These are phyloP conservation scores for Sesbania bispinosa DNA, from an alignment of 306 rosid genomes.

Conservation along the genomic window DNA sequence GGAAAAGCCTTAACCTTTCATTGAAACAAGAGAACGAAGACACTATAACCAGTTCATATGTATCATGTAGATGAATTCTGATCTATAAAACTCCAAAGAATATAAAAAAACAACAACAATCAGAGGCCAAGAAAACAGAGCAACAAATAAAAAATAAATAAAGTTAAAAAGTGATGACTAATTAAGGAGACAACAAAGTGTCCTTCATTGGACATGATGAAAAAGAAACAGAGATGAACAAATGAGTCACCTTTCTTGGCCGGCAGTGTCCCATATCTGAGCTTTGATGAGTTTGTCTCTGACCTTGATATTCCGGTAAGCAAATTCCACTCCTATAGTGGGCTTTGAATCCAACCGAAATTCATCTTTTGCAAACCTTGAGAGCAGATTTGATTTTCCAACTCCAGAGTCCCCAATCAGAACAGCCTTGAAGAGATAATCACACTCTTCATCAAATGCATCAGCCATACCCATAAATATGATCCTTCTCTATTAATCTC, in stretches of 20 bases:
- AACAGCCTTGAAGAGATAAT: constrained; percentile 83
- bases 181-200: not conserved
- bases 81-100: not conserved
- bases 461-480: not conserved
- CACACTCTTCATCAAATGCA: constrained; percentile 76
- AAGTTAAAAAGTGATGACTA: not conserved
- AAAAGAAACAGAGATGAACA: not conserved
- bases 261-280: constrained; percentile 98
- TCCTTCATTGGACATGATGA: not conserved
- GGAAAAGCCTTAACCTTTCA: constrained; percentile 1
- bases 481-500: not conserved
- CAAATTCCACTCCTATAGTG: constrained; percentile 92
- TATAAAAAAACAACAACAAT: not conserved
- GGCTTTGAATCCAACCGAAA: constrained; percentile 87
- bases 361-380: constrained; percentile 78
- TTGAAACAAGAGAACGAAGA: not conserved
- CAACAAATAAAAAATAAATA: not conserved
- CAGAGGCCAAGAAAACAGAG: not conserved
- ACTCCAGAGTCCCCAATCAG: constrained; percentile 91
- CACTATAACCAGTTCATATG: too few relatives aligned
- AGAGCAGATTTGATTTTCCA: constrained; percentile 89
- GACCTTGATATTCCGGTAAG: constrained; percentile 75
- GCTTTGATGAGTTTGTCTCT: constrained; percentile 87
- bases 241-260: constrained; percentile 63
- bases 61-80: not conserved